phyloP scores from a whole-genome alignment of 225 moss, liverwort and hornwort genomes.

The Marchantia paleacea region DNA sequence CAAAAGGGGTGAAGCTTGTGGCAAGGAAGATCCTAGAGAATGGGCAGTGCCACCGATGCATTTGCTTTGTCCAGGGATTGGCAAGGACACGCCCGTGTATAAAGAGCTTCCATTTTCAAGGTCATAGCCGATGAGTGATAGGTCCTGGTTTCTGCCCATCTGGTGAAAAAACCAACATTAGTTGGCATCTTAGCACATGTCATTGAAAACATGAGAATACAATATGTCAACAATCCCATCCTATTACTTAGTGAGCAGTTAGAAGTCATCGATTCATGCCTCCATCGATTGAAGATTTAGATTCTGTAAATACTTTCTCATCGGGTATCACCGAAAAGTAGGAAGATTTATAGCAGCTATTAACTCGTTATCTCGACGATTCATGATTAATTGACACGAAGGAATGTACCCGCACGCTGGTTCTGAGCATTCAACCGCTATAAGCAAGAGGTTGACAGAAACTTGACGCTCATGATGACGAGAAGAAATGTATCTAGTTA shows the following conservation, averaged over 20 bases:
- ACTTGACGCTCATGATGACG: too few species aligned
- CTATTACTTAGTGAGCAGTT: neutral
- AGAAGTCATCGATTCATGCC: neutral
- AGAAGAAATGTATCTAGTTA: too few species aligned
- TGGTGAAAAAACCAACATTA: neutral
- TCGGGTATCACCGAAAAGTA: too few species aligned
- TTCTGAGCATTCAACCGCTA: too few species aligned
- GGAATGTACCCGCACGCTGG: too few species aligned
- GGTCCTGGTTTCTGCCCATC: constrained; percentile 8
- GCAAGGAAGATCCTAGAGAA: constrained; percentile 40
- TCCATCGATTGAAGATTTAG: neutral
- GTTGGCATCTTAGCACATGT: neutral
- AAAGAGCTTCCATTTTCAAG: neutral
- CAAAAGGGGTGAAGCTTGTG: constrained; percentile 34
- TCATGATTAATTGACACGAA: too few species aligned
- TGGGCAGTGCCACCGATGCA: neutral
- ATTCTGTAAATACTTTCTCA: neutral
- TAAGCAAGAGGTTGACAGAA: too few species aligned
- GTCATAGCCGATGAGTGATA: neutral
- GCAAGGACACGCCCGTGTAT: constrained; percentile 2
- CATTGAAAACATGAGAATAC: neutral
- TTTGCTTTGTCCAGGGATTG: constrained; percentile 5
- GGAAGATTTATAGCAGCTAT: too few species aligned
- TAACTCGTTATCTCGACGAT: too few species aligned
- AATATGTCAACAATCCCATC: neutral